phyloP scores from a whole-genome alignment of 2,329 filamentous ascomycete species.

The Dactylellina sp. region DNA sequence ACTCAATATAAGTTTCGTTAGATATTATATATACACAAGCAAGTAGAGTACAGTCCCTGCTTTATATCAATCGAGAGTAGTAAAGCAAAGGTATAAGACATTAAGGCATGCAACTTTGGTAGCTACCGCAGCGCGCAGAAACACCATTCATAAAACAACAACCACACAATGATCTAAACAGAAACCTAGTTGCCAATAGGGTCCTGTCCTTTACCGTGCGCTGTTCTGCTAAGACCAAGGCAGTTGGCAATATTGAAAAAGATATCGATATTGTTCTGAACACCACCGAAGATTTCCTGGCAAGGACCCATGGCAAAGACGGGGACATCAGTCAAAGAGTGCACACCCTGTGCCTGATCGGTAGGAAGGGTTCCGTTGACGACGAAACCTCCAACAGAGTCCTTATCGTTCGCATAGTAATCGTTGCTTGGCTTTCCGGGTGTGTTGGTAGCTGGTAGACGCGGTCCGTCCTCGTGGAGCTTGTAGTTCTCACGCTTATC shows the following conservation, averaged over 20 bases:
- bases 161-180: slow-evolving; percentile 43
- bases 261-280: slow-evolving; percentile 77
- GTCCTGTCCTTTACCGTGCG: slow-evolving; percentile 59
- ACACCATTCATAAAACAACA: too few relatives aligned
- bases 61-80: not conserved
- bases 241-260: slow-evolving; percentile 80
- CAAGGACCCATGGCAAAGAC: slow-evolving; percentile 84
- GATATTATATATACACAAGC: slow-evolving; percentile 29
- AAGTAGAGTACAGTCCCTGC: not conserved
- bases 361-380: slow-evolving; percentile 80
- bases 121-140: too few relatives aligned
- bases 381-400: slow-evolving; percentile 75
- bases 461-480: slow-evolving; percentile 75
- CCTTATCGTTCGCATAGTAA: slow-evolving; percentile 76
- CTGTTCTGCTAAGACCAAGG: slow-evolving; percentile 68
- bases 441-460: slow-evolving; percentile 71
- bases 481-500: slow-evolving; percentile 82
- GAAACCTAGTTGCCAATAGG: slow-evolving; percentile 59
- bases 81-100: slow-evolving; percentile 13
- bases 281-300: slow-evolving; percentile 79
- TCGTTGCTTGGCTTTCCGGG: slow-evolving; percentile 68
- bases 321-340: slow-evolving; percentile 81
- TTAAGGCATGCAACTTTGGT: too few relatives aligned
- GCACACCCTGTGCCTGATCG: slow-evolving; percentile 75
- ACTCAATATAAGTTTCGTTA: slow-evolving; percentile 11